A percentile compares a stretch with the other conserved stretches of the same genome.
phyloP scores from a whole-genome alignment of 2,329 filamentous ascomycete species.

The Cercospora canescens region DNA sequence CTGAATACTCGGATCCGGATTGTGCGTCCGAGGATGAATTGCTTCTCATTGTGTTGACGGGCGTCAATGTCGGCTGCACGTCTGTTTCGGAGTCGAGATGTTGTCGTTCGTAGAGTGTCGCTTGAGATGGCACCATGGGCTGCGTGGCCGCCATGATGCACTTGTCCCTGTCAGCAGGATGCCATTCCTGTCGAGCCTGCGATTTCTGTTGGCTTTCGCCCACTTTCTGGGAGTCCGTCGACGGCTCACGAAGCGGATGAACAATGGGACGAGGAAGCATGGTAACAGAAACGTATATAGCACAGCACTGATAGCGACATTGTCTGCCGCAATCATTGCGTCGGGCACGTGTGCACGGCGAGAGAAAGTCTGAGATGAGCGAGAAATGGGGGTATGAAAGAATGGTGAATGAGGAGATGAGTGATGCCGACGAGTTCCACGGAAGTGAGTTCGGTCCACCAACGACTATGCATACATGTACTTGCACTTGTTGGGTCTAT shows the following conservation, averaged over 20 bases:
- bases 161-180: conserved; percentile 3
- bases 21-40: background rate
- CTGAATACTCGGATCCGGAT: background rate
- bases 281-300: background rate
- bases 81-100: background rate
- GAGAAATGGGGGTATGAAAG: background rate
- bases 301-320: background rate
- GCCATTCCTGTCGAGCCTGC: conserved; percentile 3
- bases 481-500: background rate
- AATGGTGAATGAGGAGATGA: background rate
- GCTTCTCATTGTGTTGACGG: background rate
- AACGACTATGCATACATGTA: background rate
- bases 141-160: conserved; percentile 12
- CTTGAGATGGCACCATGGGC: background rate
- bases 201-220: background rate
- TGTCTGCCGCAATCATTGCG: too few species aligned
- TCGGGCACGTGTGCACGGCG: background rate
- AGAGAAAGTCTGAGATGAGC: background rate
- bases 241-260: background rate
- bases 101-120: background rate
- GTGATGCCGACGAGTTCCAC: background rate
- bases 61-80: background rate
- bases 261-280: background rate
- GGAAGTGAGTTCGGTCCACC: background rate
- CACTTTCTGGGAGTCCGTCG: background rate